Evolutionary conservation across 1,139 yeast genomes (phyloP).

Genomic region (Torulaspora globosa): DNA sequence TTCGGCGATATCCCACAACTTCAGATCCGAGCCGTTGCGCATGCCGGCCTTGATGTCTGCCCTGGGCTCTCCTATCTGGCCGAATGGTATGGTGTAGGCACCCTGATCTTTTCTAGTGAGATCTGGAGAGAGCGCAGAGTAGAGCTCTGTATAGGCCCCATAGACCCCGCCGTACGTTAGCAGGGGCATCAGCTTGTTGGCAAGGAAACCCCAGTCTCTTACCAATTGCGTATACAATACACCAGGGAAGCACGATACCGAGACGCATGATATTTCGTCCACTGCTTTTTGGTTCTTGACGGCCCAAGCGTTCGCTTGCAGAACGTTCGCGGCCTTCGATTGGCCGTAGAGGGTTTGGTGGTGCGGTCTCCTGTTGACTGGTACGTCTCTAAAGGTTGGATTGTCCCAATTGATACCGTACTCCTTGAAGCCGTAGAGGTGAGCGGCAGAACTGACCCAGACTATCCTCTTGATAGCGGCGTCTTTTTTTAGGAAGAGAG

Average conservation of each 20-base stretch:
- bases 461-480: slow-evolving; percentile 40
- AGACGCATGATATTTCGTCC: slow-evolving; percentile 37
- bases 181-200: slow-evolving; percentile 12
- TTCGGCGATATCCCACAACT: slow-evolving; percentile 29
- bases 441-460: slow-evolving; percentile 47
- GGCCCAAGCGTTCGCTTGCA: slow-evolving; percentile 46
- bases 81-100: slow-evolving; percentile 35
- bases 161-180: slow-evolving; percentile 33
- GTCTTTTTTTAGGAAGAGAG: slow-evolving; percentile 38
- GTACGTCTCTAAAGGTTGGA: slow-evolving; percentile 32
- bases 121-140: slow-evolving; percentile 41
- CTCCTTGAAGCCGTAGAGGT: slow-evolving; percentile 37
- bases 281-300: slow-evolving; percentile 36
- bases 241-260: slow-evolving; percentile 50
- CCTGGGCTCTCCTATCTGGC: slow-evolving; percentile 31
- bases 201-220: slow-evolving; percentile 33
- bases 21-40: slow-evolving; percentile 27
- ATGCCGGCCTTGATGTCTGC: slow-evolving; percentile 29
- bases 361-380: slow-evolving; percentile 28
- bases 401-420: slow-evolving; percentile 45
- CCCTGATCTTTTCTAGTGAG: slow-evolving; percentile 38
- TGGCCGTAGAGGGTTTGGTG: slow-evolving; percentile 39
- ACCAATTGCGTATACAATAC: slow-evolving; percentile 42
- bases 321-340: slow-evolving; percentile 46
- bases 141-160: slow-evolving; percentile 45